phyloP scores from a whole-genome alignment of 495 filamentous ascomycete genomes.

The Tuber melanosporum region DNA sequence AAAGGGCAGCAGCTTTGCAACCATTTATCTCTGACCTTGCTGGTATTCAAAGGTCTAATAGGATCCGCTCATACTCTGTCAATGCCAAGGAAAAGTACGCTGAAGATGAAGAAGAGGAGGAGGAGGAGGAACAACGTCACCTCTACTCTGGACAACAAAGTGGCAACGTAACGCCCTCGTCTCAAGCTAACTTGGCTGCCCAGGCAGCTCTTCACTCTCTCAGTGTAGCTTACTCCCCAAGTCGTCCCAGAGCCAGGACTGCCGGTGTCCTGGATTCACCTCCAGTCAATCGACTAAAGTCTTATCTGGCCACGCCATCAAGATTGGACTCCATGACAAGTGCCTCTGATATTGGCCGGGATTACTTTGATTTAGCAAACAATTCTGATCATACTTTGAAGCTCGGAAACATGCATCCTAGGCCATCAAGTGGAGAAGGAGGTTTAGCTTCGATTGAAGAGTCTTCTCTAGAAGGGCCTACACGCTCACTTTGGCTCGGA shows the following conservation, averaged over 20 bases:
- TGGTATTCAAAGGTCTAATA: constrained; percentile 69
- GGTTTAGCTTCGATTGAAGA: constrained; percentile 40
- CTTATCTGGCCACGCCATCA: constrained; percentile 73
- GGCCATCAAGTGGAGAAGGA: constrained; percentile 39
- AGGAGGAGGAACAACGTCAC: constrained; percentile 71
- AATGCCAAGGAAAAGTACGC: constrained; percentile 98
- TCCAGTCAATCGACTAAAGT: constrained; percentile 61
- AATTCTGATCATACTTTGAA: constrained; percentile 33
- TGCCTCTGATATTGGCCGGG: constrained; percentile 61
- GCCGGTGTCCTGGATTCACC: constrained; percentile 86
- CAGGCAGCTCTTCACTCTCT: constrained; percentile 90
- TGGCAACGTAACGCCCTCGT: constrained; percentile 45
- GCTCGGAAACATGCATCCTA: constrained; percentile 29
- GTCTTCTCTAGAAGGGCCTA: constrained; percentile 74
- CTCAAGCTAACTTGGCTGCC: constrained; percentile 64
- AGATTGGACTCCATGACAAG: constrained; percentile 78
- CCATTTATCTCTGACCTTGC: constrained; percentile 74
- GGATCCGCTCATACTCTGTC: constrained; percentile 94
- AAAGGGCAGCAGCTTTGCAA: constrained; percentile 51
- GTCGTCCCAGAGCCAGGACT: constrained; percentile 77
- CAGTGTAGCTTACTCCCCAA: constrained; percentile 76
- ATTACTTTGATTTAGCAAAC: constrained; percentile 39
- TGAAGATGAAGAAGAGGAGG: constrained; percentile 83
- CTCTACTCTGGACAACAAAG: constrained; percentile 48
- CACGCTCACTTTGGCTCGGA: constrained; percentile 90